Base-by-base conservation (phyloP, 1,284 basidiomycete genomes). In the Leccinum griseonigrum region DNA sequence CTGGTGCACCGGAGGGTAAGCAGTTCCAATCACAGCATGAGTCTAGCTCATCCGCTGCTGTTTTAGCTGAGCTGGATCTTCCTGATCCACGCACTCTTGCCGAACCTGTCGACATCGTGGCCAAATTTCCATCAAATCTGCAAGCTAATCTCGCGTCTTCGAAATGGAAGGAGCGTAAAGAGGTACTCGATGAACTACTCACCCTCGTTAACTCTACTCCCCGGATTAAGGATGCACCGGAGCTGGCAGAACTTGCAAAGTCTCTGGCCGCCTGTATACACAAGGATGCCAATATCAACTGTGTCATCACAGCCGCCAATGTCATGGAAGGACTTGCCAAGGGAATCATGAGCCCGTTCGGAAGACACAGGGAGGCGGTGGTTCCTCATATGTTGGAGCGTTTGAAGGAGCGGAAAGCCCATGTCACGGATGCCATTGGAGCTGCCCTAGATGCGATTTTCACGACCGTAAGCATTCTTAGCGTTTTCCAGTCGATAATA, bases 141-240 rank as follows among this genome's bases (percentile, higher is more conserved):
- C 85, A 91, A 63, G 81, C 88, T 6, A 80, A 84, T 60, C 81
- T 99, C 58, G 84, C 86, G 13, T 98, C 96, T 4, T 88, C 92
- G 1, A 99, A 99, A 76, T 99, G 97, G 97, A 98, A 99, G 74
- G 97, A 99, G 67, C 87, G 97, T 32, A 94, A 97, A 70, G 96
- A 98, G 70, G 92, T 86, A 2, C 78, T 98, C 57, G 95, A 98
- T 67, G 92, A 94, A 53, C 82, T 97, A 46, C 81, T 89, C 61
- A 85, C 86, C 14, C 78, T 94, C 18, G 77, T 99, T 40, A 85
- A 85, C 58, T 78, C 85, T 16, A 86, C 91, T 13, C 88, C 90
- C 9, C 87, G 90, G 62, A 90, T 98, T 67, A 86, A 88, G 67
- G 92, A 95, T 67, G 83, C 85, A 1, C 81, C 90, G 18, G 90